Conservation (phyloP, 2,329 filamentous ascomycete genomes). For the Macroventuria anomochaeta region DNA sequence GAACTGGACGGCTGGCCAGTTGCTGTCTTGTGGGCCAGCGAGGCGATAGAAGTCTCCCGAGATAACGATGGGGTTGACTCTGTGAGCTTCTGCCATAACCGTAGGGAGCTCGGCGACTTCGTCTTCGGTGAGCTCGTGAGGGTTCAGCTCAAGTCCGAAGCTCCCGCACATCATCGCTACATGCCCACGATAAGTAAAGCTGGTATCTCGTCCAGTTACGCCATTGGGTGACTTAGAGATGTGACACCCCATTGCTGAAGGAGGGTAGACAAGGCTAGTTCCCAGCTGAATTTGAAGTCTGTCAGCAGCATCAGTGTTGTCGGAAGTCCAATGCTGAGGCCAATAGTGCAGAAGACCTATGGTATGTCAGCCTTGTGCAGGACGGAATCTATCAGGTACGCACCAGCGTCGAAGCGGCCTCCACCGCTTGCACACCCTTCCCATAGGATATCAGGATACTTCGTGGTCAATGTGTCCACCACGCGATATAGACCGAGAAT, state of each 20-base stretch:
- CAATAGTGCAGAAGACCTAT: conserved; percentile 68
- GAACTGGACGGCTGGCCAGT: conserved; percentile 69
- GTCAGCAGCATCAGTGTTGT: conserved; percentile 68
- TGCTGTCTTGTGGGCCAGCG: conserved; percentile 63
- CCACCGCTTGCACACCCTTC: conserved; percentile 71
- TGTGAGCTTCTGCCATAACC: conserved; percentile 62
- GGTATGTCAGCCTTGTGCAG: background rate
- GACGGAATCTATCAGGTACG: too few species aligned
- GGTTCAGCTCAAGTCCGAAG: conserved; percentile 70
- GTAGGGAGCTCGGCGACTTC: conserved; percentile 62
- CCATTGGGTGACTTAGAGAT: conserved; percentile 67
- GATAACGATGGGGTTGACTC: conserved; percentile 66
- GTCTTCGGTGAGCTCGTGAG: conserved; percentile 56
- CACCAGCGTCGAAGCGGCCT: conserved; percentile 64
- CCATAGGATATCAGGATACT: conserved; percentile 68
- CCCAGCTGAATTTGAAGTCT: conserved; percentile 69
- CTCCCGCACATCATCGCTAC: conserved; percentile 73
- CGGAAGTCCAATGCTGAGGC: conserved; percentile 70
- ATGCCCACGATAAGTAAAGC: conserved; percentile 67
- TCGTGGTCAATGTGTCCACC: conserved; percentile 64
- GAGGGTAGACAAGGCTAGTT: conserved; percentile 67
- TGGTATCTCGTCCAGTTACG: conserved; percentile 61
- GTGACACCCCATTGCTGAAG: conserved; percentile 70
- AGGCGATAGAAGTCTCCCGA: conserved; percentile 66
- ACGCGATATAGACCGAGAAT: conserved; percentile 70